phyloP scores from a whole-genome alignment of 148 eudicot species.

The Hydrangea macrophylla region DNA sequence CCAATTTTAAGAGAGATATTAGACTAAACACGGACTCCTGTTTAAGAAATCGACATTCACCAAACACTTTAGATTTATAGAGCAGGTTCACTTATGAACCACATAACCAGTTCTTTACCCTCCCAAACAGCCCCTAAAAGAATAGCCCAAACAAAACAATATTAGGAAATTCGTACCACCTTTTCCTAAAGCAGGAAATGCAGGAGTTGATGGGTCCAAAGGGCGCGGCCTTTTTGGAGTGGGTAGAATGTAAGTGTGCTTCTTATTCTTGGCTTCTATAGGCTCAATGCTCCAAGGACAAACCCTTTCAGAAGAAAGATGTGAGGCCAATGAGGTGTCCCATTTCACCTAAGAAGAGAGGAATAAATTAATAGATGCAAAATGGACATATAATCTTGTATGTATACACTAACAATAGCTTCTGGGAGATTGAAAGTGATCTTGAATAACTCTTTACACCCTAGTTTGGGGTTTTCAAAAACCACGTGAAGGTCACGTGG shows the following conservation, averaged over 20 bases:
- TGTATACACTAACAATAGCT: background rate
- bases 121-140: no score
- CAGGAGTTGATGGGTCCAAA: slow-evolving; percentile 8
- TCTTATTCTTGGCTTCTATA: slow-evolving; percentile 2
- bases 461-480: no score
- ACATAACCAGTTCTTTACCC: no score
- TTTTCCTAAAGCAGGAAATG: background rate
- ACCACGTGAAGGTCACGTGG: no score
- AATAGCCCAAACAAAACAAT: background rate
- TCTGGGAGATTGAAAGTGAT: background rate
- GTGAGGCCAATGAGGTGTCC: background rate
- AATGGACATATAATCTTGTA: background rate
- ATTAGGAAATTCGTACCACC: background rate
- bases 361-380: no score
- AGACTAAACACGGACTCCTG: no score
- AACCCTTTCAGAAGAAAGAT: slow-evolving; percentile 12
- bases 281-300: slow-evolving; percentile 23
- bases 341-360: slow-evolving; percentile 15
- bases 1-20: background rate
- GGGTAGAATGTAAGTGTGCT: background rate
- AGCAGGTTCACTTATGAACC: no score
- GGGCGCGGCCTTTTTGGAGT: slow-evolving; percentile 11
- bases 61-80: no score
- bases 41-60: no score
- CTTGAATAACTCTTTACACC: background rate